A percentile compares a stretch with the other conserved stretches of the same genome.
These are phyloP conservation scores for Xeromyces bisporus DNA, from an alignment of 495 filamentous ascomycete genomes.

Conservation along the genomic window DNA sequence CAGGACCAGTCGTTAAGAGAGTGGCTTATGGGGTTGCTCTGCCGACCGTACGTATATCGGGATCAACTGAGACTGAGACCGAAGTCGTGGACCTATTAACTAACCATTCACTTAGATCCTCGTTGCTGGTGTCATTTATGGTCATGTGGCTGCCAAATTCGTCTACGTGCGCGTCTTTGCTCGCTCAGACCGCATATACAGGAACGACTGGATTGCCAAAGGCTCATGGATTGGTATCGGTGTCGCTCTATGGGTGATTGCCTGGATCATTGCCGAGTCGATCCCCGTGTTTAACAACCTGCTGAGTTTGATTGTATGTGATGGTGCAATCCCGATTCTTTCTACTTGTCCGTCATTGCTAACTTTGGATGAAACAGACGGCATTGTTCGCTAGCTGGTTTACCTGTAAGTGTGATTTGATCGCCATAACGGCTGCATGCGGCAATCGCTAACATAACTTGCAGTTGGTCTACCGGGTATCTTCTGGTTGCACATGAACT, in stretches of 20 bases:
- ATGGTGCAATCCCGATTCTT: too few relatives aligned
- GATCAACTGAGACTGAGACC: too few relatives aligned
- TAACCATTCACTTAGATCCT: constrained; percentile 25
- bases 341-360: background rate
- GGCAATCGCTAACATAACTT: background rate
- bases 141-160: constrained; percentile 43
- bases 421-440: background rate
- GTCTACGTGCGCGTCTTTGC: constrained; percentile 46
- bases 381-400: constrained; percentile 30
- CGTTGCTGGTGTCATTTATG: constrained; percentile 51
- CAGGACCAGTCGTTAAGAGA: constrained; percentile 45
- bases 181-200: constrained; percentile 44
- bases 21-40: constrained; percentile 60
- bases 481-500: constrained; percentile 28
- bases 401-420: constrained; percentile 12
- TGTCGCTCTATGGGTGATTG: constrained; percentile 39
- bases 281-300: constrained; percentile 59
- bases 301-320: constrained; percentile 36
- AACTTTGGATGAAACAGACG: too few relatives aligned
- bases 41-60: too few relatives aligned
- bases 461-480: constrained; percentile 19
- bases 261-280: constrained; percentile 55
- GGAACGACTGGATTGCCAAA: constrained; percentile 31
- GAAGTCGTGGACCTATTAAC: too few relatives aligned
- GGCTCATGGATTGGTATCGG: constrained; percentile 43